phyloP scores from a whole-genome alignment of 2,329 filamentous ascomycete species.

The Verticillium isaacii region DNA sequence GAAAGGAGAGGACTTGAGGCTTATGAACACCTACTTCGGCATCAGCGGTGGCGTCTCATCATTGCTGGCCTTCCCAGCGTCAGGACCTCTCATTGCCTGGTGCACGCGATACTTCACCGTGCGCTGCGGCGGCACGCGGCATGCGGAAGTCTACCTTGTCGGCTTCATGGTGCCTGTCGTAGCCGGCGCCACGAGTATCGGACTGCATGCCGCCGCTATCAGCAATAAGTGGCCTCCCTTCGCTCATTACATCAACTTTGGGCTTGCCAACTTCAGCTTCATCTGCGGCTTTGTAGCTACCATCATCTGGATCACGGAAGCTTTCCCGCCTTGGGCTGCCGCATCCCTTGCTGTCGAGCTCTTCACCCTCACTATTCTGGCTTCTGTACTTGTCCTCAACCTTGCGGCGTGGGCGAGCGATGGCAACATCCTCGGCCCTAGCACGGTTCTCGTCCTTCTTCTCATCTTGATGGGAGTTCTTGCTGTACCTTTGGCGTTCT shows the following conservation, averaged over 20 bases:
- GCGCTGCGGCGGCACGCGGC: slow-evolving; percentile 17
- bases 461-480: slow-evolving; percentile 16
- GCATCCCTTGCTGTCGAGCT: slow-evolving; percentile 14
- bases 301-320: slow-evolving; percentile 20
- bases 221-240: slow-evolving; percentile 6
- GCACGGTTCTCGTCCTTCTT: slow-evolving; percentile 11
- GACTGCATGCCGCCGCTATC: slow-evolving; percentile 14
- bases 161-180: slow-evolving; percentile 17
- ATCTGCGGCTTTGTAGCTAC: slow-evolving; percentile 14
- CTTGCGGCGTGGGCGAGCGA: slow-evolving; percentile 9
- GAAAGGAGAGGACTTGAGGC: slow-evolving; percentile 5
- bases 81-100: slow-evolving; percentile 13
- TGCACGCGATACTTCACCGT: slow-evolving; percentile 16
- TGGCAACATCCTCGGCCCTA: slow-evolving; percentile 6
- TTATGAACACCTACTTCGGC: slow-evolving; percentile 8
- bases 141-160: slow-evolving; percentile 20
- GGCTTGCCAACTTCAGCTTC: slow-evolving; percentile 12
- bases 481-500: slow-evolving; percentile 18
- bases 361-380: slow-evolving; percentile 12
- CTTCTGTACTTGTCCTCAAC: slow-evolving; percentile 9
- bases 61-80: slow-evolving; percentile 13
- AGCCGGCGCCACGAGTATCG: slow-evolving; percentile 12
- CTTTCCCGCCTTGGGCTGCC: slow-evolving; percentile 19
- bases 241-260: slow-evolving; percentile 15
- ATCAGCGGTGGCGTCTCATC: slow-evolving; percentile 3